Base-by-base conservation (phyloP, 2,329 filamentous ascomycete genomes). In the Colletotrichum sp. region DNA sequence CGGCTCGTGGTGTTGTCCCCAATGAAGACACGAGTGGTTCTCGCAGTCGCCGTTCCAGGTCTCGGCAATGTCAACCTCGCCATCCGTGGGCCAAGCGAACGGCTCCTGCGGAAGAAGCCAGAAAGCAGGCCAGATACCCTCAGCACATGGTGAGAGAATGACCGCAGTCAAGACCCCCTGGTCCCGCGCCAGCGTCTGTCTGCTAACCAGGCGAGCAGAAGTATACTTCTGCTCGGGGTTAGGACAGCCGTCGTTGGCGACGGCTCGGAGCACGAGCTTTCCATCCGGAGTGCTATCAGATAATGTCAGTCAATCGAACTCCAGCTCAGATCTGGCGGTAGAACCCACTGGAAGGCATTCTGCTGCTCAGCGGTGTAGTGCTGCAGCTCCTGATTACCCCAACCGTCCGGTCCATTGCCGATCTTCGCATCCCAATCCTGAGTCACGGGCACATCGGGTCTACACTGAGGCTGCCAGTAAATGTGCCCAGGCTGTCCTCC, bases 311-410 rank as follows among this genome's bases (percentile, higher is more conserved):
- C 57, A 67, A 58, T 21, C 6, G 31, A 58, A 29, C 9, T 24
- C 15, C 27, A 21, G 21, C 58, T 62, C 27, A 62, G 6, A 15
- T 21, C 29, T 29, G 47, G 3, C 15, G n/a, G 8, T 7, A 43
- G n/a, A 13, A 72, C 81, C 36, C 73, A 84, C 83, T 90, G 85
- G 79, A 91, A 92, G 27, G 86, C 86, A 77, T 91, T 91, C 6
- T 82, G 78, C 1, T 84, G 79, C 13, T 82, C 79, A 38, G 85
- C 81, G 8, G 87, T 88, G 79, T 92, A 92, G 81, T 89, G 87
- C 80, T 92, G 86, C 63, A 89, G 82, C 82, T 92, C 90, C 74
- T 90, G 87, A 78, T 92, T 92, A 27, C 90, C 90, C 90, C 90
- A 92, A 47, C 90, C 90, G 77, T 90, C 86, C n/a, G 85, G 86